Evolutionary conservation across 345 rosid species (phyloP).

Genomic region (Passiflora organensis): DNA sequence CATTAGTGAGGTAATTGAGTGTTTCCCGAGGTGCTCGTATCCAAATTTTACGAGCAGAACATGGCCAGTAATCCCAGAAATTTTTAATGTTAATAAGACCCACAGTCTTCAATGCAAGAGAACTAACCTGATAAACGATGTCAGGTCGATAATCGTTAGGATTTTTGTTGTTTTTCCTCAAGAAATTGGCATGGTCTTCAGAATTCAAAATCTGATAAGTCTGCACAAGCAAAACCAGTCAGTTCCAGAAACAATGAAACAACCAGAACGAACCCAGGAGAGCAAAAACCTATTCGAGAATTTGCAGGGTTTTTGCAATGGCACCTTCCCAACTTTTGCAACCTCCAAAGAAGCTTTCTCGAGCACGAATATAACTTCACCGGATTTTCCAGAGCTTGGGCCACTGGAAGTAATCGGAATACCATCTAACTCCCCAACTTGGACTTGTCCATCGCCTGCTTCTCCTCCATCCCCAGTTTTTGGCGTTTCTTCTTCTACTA

Average conservation of each 20-base stretch:
- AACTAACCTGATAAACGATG: slow-evolving; percentile 20
- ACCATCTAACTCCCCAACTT: slow-evolving; percentile 11
- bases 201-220: slow-evolving; percentile 12
- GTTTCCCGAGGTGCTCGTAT: no score
- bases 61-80: no score
- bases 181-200: slow-evolving; percentile 11
- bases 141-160: slow-evolving; percentile 20
- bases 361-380: slow-evolving; percentile 19
- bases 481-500: no score
- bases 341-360: slow-evolving; percentile 18
- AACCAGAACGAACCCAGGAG: not conserved
- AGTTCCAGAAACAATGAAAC: not conserved
- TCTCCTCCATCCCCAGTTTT: no score
- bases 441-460: no score
- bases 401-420: slow-evolving; percentile 13
- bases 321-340: slow-evolving; percentile 22
- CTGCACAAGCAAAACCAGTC: not conserved
- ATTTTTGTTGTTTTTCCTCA: slow-evolving; percentile 18
- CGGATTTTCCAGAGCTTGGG: not conserved
- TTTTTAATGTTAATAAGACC: no score
- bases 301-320: no score
- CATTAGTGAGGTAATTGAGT: no score
- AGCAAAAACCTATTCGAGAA: no score
- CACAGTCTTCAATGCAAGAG: not conserved
- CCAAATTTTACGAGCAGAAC: not conserved